phyloP scores from a whole-genome alignment of 192 early-diverging fungal genomes.

The Cladochytrium replicatum region DNA sequence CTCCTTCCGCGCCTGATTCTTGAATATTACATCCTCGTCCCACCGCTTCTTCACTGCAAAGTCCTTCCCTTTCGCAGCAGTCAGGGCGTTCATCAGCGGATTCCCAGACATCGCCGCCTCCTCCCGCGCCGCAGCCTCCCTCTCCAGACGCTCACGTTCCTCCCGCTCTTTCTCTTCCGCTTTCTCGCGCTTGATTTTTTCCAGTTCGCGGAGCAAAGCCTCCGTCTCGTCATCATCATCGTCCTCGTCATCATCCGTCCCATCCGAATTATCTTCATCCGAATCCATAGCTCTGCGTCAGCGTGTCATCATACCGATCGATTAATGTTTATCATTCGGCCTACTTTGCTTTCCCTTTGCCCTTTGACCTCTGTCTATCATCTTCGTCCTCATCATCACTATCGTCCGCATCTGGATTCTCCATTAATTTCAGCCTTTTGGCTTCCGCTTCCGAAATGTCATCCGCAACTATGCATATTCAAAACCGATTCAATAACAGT shows the following conservation, averaged over 20 bases:
- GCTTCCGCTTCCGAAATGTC: slow-evolving; percentile 37
- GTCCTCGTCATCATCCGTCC: slow-evolving; percentile 37
- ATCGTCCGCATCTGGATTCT: slow-evolving; percentile 44
- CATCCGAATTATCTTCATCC: slow-evolving; percentile 25
- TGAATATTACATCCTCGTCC: slow-evolving; percentile 99
- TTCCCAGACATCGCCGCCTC: slow-evolving; percentile 67
- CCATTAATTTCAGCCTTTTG: slow-evolving; percentile 41
- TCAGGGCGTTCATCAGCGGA: slow-evolving; percentile 58
- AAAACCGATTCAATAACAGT: neutral
- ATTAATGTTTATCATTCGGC: slow-evolving; percentile 7
- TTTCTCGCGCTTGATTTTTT: slow-evolving; percentile 89
- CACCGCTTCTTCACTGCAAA: slow-evolving; percentile 85
- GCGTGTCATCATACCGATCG: slow-evolving; percentile 1
- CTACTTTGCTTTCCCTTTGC: slow-evolving; percentile 3
- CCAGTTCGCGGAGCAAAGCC: slow-evolving; percentile 53
- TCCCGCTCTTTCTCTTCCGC: slow-evolving; percentile 80
- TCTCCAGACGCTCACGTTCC: slow-evolving; percentile 55
- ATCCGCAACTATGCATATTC: slow-evolving; percentile 15
- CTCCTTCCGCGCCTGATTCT: slow-evolving; percentile 87
- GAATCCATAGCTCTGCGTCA: slow-evolving; percentile 15
- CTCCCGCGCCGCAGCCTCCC: slow-evolving; percentile 45
- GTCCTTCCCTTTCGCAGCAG: slow-evolving; percentile 22
- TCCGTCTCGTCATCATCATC: slow-evolving; percentile 88
- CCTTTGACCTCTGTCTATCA: slow-evolving; percentile 27
- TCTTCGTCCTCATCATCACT: slow-evolving; percentile 37